These are phyloP conservation scores for Harringtonia aguacate DNA, from an alignment of 2,329 filamentous ascomycete species.

Conservation along the genomic window DNA sequence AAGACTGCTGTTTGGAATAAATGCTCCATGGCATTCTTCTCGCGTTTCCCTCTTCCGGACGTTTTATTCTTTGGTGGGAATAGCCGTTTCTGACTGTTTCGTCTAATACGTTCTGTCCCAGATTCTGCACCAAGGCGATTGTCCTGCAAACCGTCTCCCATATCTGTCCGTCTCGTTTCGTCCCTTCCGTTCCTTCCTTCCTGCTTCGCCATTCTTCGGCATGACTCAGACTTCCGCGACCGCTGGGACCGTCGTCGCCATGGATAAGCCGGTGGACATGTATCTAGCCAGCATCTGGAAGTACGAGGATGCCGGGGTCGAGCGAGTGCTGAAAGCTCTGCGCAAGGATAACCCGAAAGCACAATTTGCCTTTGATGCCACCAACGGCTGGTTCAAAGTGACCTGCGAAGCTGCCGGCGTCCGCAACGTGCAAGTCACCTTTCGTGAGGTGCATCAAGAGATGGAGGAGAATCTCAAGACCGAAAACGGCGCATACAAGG, in stretches of 20 bases:
- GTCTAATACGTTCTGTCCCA: no score
- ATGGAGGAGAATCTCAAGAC: constrained; percentile 2
- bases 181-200: not conserved
- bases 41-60: no score
- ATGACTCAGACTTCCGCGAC: not conserved
- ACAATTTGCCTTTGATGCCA: constrained; percentile 14
- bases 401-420: constrained; percentile 10
- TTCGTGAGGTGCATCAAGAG: constrained; percentile 6
- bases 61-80: no score
- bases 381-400: constrained; percentile 15
- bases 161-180: no score
- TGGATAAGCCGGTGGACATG: constrained; percentile 12
- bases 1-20: no score
- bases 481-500: not conserved
- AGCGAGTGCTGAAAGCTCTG: constrained; percentile 13
- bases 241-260: not conserved
- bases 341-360: constrained; percentile 9
- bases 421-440: constrained; percentile 8
- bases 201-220: not conserved
- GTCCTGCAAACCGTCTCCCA: no score
- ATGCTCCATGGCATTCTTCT: no score
- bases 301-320: constrained; percentile 13
- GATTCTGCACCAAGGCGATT: no score
- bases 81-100: no score
- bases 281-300: constrained; percentile 17